Percentiles rank a stretch among this genome's conserved stretches.
Evolutionary conservation across 345 rosid species (phyloP).

Genomic region (Punica granatum): DNA sequence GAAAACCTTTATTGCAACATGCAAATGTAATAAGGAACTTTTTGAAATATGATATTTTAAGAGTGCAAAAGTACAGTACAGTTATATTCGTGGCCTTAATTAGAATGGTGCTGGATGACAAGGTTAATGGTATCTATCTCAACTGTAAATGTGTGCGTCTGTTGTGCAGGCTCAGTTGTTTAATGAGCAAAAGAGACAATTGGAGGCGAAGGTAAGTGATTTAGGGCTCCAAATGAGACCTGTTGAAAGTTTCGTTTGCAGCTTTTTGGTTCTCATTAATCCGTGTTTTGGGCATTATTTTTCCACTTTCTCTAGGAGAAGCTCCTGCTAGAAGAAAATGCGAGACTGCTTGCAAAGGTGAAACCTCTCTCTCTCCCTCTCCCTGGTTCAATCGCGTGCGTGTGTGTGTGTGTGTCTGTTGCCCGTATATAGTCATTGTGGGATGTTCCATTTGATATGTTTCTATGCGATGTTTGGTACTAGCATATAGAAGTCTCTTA

Average conservation of each 20-base stretch:
- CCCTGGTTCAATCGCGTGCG: too few relatives aligned
- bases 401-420: too few relatives aligned
- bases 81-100: too few relatives aligned
- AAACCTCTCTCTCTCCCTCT: background rate
- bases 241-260: background rate
- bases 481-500: background rate
- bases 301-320: conserved; percentile 1
- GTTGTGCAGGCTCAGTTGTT: conserved; percentile 15
- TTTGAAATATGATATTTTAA: too few relatives aligned
- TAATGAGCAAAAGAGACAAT: conserved; percentile 15
- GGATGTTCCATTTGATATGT: background rate
- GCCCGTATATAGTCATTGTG: background rate
- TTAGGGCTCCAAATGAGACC: background rate
- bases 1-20: too few relatives aligned
- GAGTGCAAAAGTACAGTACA: too few relatives aligned
- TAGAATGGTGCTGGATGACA: background rate
- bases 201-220: conserved; percentile 12
- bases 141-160: background rate
- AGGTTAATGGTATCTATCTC: background rate
- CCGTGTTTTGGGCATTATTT: background rate
- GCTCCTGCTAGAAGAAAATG: conserved; percentile 5
- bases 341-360: conserved; percentile 8
- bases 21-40: too few relatives aligned
- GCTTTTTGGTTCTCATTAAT: background rate
- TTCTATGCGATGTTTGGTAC: background rate